Evolutionary conservation across 345 rosid species (phyloP).

Genomic region (Salix udensis): DNA sequence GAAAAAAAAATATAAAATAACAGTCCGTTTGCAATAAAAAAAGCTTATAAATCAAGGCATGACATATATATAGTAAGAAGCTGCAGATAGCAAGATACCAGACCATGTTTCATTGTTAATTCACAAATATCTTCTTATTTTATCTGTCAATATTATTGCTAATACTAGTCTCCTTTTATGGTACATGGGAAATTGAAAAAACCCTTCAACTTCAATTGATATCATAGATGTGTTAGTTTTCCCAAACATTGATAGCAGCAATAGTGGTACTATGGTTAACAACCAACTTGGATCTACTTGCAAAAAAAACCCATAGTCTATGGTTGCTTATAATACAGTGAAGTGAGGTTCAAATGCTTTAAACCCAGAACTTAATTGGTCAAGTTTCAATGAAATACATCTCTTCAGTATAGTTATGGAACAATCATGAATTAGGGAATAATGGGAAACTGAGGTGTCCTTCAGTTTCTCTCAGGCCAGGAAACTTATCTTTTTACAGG

Average conservation of each 20-base stretch:
- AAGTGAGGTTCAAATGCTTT: neutral
- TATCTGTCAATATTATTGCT: neutral
- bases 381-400: neutral
- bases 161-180: neutral
- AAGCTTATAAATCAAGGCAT: neutral
- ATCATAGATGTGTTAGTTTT: neutral
- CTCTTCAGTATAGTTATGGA: neutral
- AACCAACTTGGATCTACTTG: neutral
- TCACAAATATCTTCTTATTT: neutral
- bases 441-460: neutral
- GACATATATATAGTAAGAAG: neutral
- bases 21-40: neutral
- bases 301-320: neutral
- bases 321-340: neutral
- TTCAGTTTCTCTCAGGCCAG: neutral
- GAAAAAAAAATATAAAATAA: neutral
- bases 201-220: conserved; percentile 1
- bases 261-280: neutral
- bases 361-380: neutral
- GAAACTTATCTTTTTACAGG: neutral
- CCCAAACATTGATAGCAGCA: neutral
- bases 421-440: neutral
- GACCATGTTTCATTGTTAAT: neutral
- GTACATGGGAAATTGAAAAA: neutral
- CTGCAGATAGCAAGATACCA: neutral